Evolutionary conservation across 495 filamentous ascomycete species (phyloP).

Genomic region (Penicillium steckii): DNA sequence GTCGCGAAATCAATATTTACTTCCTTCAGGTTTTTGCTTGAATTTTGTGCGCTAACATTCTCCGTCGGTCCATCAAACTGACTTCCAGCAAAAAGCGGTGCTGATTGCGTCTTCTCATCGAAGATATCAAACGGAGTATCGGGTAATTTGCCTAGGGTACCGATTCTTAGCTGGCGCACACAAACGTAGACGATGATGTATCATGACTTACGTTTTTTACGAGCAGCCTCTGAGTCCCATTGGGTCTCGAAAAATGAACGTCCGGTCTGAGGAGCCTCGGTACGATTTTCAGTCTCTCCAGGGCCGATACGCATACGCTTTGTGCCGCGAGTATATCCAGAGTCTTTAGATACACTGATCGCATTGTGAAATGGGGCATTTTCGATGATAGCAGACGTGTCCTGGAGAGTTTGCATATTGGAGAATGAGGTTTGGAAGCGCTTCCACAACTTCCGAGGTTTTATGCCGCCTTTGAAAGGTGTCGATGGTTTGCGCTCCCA

Average conservation of each 20-base stretch:
- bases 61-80: not conserved
- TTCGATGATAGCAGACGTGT: conserved; percentile 23
- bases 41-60: not conserved
- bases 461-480: conserved; percentile 41
- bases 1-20: not conserved
- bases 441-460: conserved; percentile 54
- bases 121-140: conserved; percentile 20
- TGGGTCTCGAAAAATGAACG: conserved; percentile 43
- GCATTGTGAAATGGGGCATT: conserved; percentile 29
- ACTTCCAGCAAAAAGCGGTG: not conserved
- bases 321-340: conserved; percentile 36
- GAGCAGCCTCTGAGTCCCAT: conserved; percentile 34
- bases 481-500: conserved; percentile 58
- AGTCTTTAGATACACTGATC: conserved; percentile 33
- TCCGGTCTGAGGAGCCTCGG: conserved; percentile 15
- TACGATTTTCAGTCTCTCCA: conserved; percentile 7
- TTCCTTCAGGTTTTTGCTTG: not conserved
- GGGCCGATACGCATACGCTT: conserved; percentile 44
- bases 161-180: conserved; percentile 1
- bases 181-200: too few relatives aligned
- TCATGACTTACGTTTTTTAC: conserved; percentile 46
- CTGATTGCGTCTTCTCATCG: conserved; percentile 9
- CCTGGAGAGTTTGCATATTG: conserved; percentile 38
- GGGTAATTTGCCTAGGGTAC: conserved; percentile 38
- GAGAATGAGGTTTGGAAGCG: conserved; percentile 43